Conservation (phyloP, 768 basidiomycete species). For the Jaapia argillacea region DNA sequence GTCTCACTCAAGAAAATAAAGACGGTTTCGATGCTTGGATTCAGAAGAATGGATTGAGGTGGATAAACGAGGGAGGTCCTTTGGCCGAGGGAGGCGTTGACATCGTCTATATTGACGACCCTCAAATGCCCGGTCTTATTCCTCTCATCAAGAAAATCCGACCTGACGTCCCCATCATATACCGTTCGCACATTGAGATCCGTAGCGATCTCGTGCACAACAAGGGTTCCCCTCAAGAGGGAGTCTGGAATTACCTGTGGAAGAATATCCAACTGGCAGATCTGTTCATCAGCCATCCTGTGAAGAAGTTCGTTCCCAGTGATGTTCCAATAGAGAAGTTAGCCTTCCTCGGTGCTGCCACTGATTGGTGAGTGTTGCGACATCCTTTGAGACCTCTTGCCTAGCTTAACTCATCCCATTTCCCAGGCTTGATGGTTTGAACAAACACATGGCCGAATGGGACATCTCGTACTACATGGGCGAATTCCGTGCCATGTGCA, state of each 20-base stretch:
- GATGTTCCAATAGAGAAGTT: slow-evolving; percentile 69
- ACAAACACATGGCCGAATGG: slow-evolving; percentile 79
- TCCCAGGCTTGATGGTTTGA: slow-evolving; percentile 80
- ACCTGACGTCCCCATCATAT: slow-evolving; percentile 82
- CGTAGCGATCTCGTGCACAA: slow-evolving; percentile 80
- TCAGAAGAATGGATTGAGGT: slow-evolving; percentile 77
- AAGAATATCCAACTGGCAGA: slow-evolving; percentile 85
- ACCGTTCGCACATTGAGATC: slow-evolving; percentile 93
- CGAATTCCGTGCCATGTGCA: slow-evolving; percentile 71
- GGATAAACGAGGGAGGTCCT: slow-evolving; percentile 82
- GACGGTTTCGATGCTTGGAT: slow-evolving; percentile 83
- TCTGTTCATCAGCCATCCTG: slow-evolving; percentile 89
- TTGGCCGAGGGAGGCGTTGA: slow-evolving; percentile 76
- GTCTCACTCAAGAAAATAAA: slow-evolving; percentile 71
- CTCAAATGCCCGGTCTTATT: slow-evolving; percentile 92
- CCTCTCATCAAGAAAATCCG: slow-evolving; percentile 82
- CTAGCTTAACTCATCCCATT: slow-evolving; percentile 9
- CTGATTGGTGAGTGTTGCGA: slow-evolving; percentile 66
- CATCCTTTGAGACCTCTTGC: slow-evolving; percentile 21
- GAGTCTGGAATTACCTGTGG: slow-evolving; percentile 94
- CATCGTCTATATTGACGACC: slow-evolving; percentile 86
- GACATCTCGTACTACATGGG: slow-evolving; percentile 52
- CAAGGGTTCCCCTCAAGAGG: slow-evolving; percentile 74
- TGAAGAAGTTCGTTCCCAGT: slow-evolving; percentile 87
- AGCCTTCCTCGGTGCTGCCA: slow-evolving; percentile 70